Conservation (phyloP, 495 filamentous ascomycete species). For the Penicillium cosmopolitanum region DNA sequence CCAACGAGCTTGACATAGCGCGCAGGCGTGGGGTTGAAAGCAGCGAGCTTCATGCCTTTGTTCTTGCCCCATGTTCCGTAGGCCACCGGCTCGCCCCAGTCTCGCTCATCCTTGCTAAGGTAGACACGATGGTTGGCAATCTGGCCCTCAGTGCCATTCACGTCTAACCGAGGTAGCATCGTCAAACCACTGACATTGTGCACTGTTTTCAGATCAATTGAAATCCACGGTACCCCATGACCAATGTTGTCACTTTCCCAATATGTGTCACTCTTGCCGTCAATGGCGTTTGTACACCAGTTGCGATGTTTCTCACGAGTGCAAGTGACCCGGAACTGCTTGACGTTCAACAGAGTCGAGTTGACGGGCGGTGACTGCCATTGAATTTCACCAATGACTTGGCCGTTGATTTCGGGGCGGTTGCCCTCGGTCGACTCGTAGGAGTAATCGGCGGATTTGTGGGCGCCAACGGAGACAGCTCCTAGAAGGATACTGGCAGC, state of each 20-base stretch:
- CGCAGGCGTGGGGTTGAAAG: slow-evolving; percentile 39
- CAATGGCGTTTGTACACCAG: slow-evolving; percentile 18
- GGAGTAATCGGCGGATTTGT: slow-evolving; percentile 4
- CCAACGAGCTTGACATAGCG: slow-evolving; percentile 45
- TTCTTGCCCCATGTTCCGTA: slow-evolving; percentile 49
- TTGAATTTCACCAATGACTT: slow-evolving; percentile 6
- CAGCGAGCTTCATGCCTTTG: slow-evolving; percentile 41
- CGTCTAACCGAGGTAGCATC: slow-evolving; percentile 37
- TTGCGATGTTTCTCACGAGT: slow-evolving; percentile 3
- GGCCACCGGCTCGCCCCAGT: slow-evolving; percentile 41
- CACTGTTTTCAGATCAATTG: slow-evolving; percentile 13
- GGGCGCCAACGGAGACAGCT: slow-evolving; percentile 12
- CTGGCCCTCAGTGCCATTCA: slow-evolving; percentile 28
- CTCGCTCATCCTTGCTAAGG: slow-evolving; percentile 40
- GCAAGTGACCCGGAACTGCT: slow-evolving; percentile 9
- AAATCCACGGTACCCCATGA: background rate
- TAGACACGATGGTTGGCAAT: slow-evolving; percentile 47
- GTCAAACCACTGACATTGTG: slow-evolving; percentile 22
- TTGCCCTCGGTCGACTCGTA: slow-evolving; percentile 5
- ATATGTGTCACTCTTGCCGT: slow-evolving; percentile 19
- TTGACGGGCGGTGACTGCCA: slow-evolving; percentile 9
- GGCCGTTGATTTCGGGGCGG: slow-evolving; percentile 5
- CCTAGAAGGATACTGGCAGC: slow-evolving; percentile 10
- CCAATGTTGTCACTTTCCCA: slow-evolving; percentile 19
- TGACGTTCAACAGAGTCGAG: slow-evolving; percentile 3